These are phyloP conservation scores for Sedum album DNA, from an alignment of 164 flowering plant species.

Conservation along the genomic window DNA sequence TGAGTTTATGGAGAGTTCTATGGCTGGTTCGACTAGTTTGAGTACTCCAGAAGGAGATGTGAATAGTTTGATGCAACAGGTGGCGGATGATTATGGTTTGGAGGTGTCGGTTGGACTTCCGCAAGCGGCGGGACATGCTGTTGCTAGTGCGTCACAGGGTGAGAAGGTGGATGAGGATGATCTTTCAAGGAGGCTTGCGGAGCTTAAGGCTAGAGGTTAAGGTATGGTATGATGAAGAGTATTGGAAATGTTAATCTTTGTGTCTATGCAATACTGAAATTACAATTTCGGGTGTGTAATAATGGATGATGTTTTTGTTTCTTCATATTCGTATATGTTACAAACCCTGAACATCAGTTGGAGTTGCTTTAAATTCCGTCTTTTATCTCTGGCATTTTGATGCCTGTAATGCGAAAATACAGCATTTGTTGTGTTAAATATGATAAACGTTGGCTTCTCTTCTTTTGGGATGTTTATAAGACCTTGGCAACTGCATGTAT, in stretches of 20 bases:
- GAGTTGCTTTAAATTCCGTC: background rate
- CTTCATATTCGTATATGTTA: background rate
- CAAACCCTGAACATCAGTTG: background rate
- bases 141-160: slow-evolving; percentile 21
- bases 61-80: slow-evolving; percentile 69
- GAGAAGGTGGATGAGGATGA: slow-evolving; percentile 60
- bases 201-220: slow-evolving; percentile 54
- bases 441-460: background rate
- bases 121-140: slow-evolving; percentile 51
- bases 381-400: background rate
- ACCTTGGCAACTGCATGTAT: background rate
- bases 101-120: slow-evolving; percentile 70
- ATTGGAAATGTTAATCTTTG: background rate
- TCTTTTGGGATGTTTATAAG: background rate
- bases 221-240: background rate
- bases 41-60: slow-evolving; percentile 46
- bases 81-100: slow-evolving; percentile 63
- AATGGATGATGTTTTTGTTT: background rate
- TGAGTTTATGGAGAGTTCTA: background rate
- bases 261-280: background rate
- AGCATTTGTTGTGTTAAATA: background rate
- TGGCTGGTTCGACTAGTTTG: slow-evolving; percentile 12
- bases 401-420: background rate
- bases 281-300: background rate
- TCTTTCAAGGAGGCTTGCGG: slow-evolving; percentile 47